Evolutionary conservation across 2,329 filamentous ascomycete genomes (phyloP).

Genomic region (Nemania bipapillata): DNA sequence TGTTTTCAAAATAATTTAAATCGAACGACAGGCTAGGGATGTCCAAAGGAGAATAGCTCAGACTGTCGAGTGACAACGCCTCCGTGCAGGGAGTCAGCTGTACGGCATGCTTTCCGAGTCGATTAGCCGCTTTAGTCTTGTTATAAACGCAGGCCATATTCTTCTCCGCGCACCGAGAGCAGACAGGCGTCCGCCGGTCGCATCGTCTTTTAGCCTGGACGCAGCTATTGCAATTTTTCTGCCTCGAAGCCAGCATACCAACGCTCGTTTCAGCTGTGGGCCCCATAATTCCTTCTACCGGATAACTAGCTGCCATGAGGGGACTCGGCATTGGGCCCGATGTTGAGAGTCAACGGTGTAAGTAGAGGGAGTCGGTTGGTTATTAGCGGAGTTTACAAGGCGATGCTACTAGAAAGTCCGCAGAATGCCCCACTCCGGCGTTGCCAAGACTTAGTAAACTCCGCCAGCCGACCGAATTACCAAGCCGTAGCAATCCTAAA

Average conservation of each 20-base stretch:
- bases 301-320: neutral
- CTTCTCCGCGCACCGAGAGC: conserved; percentile 55
- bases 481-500: no score
- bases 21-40: conserved; percentile 25
- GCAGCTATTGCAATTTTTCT: conserved; percentile 55
- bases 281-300: conserved; percentile 6
- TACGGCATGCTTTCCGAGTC: neutral
- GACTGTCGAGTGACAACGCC: conserved; percentile 2
- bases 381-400: conserved; percentile 22
- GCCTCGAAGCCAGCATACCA: conserved; percentile 41
- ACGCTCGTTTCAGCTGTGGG: neutral
- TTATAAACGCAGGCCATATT: conserved; percentile 50
- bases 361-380: conserved; percentile 18
- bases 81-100: conserved; percentile 10
- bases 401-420: conserved; percentile 21
- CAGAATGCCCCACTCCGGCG: conserved; percentile 32
- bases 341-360: neutral
- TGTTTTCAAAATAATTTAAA: conserved; percentile 19
- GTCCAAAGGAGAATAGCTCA: conserved; percentile 18
- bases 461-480: conserved; percentile 8
- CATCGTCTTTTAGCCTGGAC: conserved; percentile 56
- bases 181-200: conserved; percentile 54
- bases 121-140: conserved; percentile 33
- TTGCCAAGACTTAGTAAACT: conserved; percentile 30
- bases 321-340: neutral